Percentiles rank a stretch among this genome's conserved stretches.
Conservation (phyloP, 768 basidiomycete genomes). For the Boletus barrowsii region DNA sequence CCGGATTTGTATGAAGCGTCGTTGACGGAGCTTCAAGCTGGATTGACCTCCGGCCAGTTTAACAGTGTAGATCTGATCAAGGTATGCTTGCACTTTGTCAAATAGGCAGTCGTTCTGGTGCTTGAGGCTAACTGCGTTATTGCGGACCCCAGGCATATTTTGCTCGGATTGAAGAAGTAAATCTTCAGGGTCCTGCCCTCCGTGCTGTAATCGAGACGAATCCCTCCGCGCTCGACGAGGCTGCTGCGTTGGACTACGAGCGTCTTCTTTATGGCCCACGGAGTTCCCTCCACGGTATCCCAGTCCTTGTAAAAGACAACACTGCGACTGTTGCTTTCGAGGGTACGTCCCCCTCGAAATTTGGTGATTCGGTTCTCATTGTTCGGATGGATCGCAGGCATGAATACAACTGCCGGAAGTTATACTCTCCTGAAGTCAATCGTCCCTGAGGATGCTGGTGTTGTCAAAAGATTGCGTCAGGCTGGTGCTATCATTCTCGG, state of each 20-base stretch:
- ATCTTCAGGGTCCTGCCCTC: slow-evolving; percentile 34
- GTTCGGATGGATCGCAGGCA: slow-evolving; percentile 20
- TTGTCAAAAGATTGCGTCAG: slow-evolving; percentile 29
- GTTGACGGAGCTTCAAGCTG: slow-evolving; percentile 37
- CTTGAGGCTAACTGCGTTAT: not conserved
- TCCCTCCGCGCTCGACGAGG: slow-evolving; percentile 36
- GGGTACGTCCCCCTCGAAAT: slow-evolving; percentile 8
- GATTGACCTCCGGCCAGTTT: slow-evolving; percentile 33
- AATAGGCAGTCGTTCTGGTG: too few relatives aligned
- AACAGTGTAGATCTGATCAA: slow-evolving; percentile 42
- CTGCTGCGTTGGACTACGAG: slow-evolving; percentile 34
- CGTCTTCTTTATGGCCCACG: slow-evolving; percentile 27
- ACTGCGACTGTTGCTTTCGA: slow-evolving; percentile 31
- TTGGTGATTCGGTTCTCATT: not conserved
- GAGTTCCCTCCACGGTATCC: slow-evolving; percentile 38
- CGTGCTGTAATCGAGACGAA: slow-evolving; percentile 42
- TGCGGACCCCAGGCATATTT: slow-evolving; percentile 35
- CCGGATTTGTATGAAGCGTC: slow-evolving; percentile 44
- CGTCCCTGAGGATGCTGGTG: slow-evolving; percentile 34
- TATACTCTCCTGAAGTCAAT: slow-evolving; percentile 35
- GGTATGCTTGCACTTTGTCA: slow-evolving; percentile 12
- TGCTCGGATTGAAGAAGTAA: slow-evolving; percentile 43
- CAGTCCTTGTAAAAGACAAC: slow-evolving; percentile 36
- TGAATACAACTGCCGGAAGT: slow-evolving; percentile 43
- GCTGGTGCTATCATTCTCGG: slow-evolving; percentile 37